Base-by-base conservation (phyloP, 768 basidiomycete species). In the Leccinum imitatum region DNA sequence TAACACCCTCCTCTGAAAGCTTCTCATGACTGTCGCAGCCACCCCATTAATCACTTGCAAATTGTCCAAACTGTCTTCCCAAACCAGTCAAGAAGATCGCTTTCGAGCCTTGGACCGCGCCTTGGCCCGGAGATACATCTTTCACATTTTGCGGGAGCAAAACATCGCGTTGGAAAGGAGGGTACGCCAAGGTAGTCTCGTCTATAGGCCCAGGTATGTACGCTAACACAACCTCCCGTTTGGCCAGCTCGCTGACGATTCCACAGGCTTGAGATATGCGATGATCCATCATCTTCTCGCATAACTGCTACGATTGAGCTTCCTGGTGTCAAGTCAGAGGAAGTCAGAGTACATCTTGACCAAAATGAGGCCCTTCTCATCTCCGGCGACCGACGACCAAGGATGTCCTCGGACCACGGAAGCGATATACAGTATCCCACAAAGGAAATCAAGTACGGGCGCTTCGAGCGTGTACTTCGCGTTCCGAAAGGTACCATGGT, bases 401-500 rank as follows among this genome's bases (percentile, higher is more conserved):
- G 54, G 39, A 54, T 58, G 7, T 65, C 64, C 58, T 65, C 62
- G 17, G 63, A 61, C 54, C 67, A 68, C 15, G 59, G 50, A 25
- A 53, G 47, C 23, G 54, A 63, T 30, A 60, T 65, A 0, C 69
- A 56, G 3, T 79, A 71, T 58, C 70, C 63, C 21, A 60, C 71
- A 53, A 74, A 71, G 58, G 78, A 79, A 64, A 72, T 79, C 57
- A 77, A 76, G 54, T 79, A 77, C 50, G 78, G 78, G 51, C 65
- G 64, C 56, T 79, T 78, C 47, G 69, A 69, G 55, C 77, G 78
- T 53, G 67, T 68, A 6, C 66, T 79, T 19, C 59, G 64, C 25
- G 68, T 79, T 53, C 78, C 78, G 23, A 62, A 67, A 19, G 76
- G 77, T 10, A 75, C 74, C 14, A 71, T 77, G 68, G 78, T 72